Conservation (phyloP, 1,139 yeast genomes). For the Tardiomyces blankii region DNA sequence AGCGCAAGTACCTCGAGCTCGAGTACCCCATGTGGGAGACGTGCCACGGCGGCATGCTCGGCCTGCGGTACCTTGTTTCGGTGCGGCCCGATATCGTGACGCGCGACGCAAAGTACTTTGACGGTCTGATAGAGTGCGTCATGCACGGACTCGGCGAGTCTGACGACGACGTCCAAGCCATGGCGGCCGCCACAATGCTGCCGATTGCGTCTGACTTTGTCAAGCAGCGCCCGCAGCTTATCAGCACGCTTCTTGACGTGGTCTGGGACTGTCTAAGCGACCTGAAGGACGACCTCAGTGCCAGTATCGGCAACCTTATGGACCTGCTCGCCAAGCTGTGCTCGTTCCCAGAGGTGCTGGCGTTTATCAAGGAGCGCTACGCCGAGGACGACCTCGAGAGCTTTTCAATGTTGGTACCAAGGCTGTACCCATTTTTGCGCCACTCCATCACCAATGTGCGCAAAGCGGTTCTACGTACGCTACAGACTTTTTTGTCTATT, state of each 20-base stretch:
- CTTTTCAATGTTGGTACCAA: slow-evolving; percentile 74
- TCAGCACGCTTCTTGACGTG: slow-evolving; percentile 57
- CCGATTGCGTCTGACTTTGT: slow-evolving; percentile 88
- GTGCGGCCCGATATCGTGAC: slow-evolving; percentile 72
- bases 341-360: slow-evolving; percentile 67
- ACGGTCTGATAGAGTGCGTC: slow-evolving; percentile 73
- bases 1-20: slow-evolving; percentile 36
- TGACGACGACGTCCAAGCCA: slow-evolving; percentile 91
- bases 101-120: slow-evolving; percentile 38
- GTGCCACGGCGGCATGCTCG: slow-evolving; percentile 95
- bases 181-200: slow-evolving; percentile 84
- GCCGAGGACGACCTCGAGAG: slow-evolving; percentile 33
- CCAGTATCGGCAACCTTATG: slow-evolving; percentile 95
- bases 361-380: slow-evolving; percentile 53
- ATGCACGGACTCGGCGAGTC: slow-evolving; percentile 67
- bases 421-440: slow-evolving; percentile 83
- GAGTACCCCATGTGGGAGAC: slow-evolving; percentile 76
- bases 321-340: slow-evolving; percentile 83
- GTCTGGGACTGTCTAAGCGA: slow-evolving; percentile 85
- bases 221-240: slow-evolving; percentile 44
- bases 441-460: slow-evolving; percentile 92
- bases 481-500: slow-evolving; percentile 62
- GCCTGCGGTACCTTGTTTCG: slow-evolving; percentile 83
- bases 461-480: slow-evolving; percentile 73
- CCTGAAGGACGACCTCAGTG: slow-evolving; percentile 81